These are phyloP conservation scores for Naganishia randhawae DNA, from an alignment of 768 basidiomycete genomes.

Conservation along the genomic window DNA sequence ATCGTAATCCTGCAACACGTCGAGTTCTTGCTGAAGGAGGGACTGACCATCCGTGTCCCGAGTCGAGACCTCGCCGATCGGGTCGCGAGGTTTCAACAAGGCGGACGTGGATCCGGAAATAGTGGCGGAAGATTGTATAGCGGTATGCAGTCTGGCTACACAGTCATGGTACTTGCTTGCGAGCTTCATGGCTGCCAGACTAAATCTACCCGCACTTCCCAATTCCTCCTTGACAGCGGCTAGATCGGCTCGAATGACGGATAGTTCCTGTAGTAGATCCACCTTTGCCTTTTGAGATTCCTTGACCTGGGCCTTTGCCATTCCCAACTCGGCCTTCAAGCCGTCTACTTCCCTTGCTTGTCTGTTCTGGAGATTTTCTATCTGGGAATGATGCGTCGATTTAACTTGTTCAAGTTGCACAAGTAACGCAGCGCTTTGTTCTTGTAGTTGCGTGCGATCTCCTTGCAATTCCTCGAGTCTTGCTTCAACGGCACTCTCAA, in stretches of 20 bases:
- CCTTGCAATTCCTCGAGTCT: conserved; percentile 90
- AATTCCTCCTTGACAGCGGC: conserved; percentile 34
- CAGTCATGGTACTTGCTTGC: conserved; percentile 47
- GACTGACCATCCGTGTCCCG: conserved; percentile 32
- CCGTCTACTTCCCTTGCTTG: conserved; percentile 53
- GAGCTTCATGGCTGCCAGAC: conserved; percentile 44
- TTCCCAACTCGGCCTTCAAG: conserved; percentile 68
- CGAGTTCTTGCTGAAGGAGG: conserved; percentile 35
- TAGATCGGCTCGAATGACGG: conserved; percentile 40
- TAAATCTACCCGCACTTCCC: conserved; percentile 28
- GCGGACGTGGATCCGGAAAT: conserved; percentile 38
- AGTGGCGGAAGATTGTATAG: conserved; percentile 45
- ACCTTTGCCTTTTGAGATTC: conserved; percentile 40
- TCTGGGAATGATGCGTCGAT: conserved; percentile 32
- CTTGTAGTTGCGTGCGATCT: conserved; percentile 85
- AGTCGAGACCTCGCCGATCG: not conserved
- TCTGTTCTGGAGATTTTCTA: conserved; percentile 23
- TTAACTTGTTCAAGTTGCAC: conserved; percentile 60
- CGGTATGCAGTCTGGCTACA: conserved; percentile 38
- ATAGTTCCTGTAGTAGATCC: conserved; percentile 21
- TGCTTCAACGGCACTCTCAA: conserved; percentile 69
- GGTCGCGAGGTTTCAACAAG: not conserved
- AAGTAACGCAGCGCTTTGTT: conserved; percentile 71
- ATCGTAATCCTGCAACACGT: conserved; percentile 58
- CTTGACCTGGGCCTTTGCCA: conserved; percentile 45